phyloP scores from a whole-genome alignment of 176 grass and related monocot genomes.

The Juncus effusus region DNA sequence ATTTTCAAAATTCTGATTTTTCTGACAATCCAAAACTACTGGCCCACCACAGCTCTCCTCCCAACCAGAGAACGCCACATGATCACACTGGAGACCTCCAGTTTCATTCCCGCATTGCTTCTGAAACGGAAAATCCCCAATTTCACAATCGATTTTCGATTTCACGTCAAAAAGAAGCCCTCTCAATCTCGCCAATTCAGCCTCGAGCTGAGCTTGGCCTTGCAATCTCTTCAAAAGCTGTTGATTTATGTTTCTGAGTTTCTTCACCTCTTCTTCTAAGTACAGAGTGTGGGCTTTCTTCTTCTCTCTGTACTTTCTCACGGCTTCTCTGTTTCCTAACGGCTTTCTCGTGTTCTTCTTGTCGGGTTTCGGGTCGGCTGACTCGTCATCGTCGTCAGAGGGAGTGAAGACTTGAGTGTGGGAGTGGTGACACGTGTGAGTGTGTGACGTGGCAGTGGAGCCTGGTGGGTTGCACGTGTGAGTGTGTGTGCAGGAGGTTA shows the following conservation, averaged over 20 bases:
- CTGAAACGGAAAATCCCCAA: slow-evolving; percentile 35
- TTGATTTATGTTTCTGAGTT: slow-evolving; percentile 57
- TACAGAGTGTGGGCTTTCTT: slow-evolving; percentile 80
- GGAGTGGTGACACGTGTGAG: slow-evolving; percentile 72
- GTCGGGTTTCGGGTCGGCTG: slow-evolving; percentile 25
- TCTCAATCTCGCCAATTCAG: slow-evolving; percentile 61
- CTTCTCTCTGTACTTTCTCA: slow-evolving; percentile 93
- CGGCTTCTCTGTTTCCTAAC: slow-evolving; percentile 66
- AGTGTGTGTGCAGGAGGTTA: slow-evolving; percentile 54
- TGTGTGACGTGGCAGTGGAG: slow-evolving; percentile 39
- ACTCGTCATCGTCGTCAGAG: slow-evolving; percentile 2
- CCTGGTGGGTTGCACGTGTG: slow-evolving; percentile 58
- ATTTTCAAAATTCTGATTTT: slow-evolving; percentile 29
- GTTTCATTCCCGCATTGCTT: slow-evolving; percentile 28
- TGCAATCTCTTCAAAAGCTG: slow-evolving; percentile 70
- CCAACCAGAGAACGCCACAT: slow-evolving; percentile 18
- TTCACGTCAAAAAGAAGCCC: slow-evolving; percentile 46
- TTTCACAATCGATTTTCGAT: slow-evolving; percentile 70
- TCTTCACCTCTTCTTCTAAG: slow-evolving; percentile 77
- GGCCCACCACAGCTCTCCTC: slow-evolving; percentile 35
- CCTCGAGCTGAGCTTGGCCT: slow-evolving; percentile 52
- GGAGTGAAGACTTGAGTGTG: slow-evolving; percentile 51
- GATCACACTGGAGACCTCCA: slow-evolving; percentile 29
- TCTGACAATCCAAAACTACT: slow-evolving; percentile 28
- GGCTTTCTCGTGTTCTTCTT: slow-evolving; percentile 39